These are phyloP conservation scores for Arthrobotrys sphaeroides DNA, from an alignment of 2,329 filamentous ascomycete genomes.

Conservation along the genomic window DNA sequence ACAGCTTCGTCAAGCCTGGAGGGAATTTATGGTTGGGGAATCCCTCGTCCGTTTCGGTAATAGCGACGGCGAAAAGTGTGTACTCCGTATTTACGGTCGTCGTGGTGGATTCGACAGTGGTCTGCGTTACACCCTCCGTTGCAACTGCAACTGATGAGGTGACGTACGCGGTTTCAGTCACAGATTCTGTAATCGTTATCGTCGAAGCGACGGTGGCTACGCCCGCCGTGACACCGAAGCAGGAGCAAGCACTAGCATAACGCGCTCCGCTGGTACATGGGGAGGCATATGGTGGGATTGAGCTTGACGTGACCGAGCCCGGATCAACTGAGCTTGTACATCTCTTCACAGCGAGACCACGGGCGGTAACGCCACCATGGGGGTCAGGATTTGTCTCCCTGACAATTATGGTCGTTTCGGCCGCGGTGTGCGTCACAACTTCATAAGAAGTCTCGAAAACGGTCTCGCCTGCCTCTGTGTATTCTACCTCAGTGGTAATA, in stretches of 20 bases:
- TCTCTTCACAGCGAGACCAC: neutral
- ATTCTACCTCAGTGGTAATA: neutral
- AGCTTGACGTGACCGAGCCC: neutral
- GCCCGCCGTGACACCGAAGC: neutral
- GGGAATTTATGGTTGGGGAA: neutral
- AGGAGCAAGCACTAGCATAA: slow-evolving; percentile 9
- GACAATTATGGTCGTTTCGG: neutral
- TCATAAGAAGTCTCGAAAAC: neutral
- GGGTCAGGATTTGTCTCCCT: neutral
- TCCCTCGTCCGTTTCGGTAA: neutral
- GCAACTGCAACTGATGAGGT: neutral
- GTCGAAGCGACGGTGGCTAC: neutral
- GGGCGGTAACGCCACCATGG: neutral
- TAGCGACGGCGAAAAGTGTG: neutral
- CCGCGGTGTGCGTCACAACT: neutral
- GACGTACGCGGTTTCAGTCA: neutral
- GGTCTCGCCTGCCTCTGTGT: neutral
- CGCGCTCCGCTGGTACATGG: neutral
- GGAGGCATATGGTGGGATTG: slow-evolving; percentile 1
- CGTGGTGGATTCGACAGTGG: neutral
- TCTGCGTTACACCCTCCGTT: neutral
- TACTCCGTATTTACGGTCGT: neutral
- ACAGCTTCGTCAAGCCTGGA: neutral
- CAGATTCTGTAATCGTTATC: neutral
- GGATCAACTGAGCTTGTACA: neutral